Conservation (phyloP, 345 rosid species). For the Turritis glabra region DNA sequence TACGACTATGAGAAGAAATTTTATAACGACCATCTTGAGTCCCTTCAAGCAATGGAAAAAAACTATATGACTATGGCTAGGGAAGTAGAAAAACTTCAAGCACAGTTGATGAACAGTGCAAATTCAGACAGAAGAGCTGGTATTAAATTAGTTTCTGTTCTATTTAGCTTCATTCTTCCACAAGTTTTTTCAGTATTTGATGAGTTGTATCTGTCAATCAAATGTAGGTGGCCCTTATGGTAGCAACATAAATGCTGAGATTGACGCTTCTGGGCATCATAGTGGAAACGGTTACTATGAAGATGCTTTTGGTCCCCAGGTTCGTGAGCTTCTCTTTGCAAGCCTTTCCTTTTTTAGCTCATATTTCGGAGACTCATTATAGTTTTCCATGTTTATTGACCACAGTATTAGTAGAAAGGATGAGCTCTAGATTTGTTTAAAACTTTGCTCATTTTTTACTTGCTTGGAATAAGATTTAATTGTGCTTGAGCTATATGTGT, state of each 20-base stretch:
- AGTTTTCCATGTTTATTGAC: background rate
- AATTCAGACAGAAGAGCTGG: constrained; percentile 66
- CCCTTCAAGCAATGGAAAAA: constrained; percentile 91
- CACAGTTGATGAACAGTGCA: constrained; percentile 62
- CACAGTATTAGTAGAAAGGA: background rate
- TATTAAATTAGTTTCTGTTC: constrained; percentile 16
- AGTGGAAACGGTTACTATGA: constrained; percentile 52
- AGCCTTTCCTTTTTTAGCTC: background rate
- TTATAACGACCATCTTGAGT: constrained; percentile 88
- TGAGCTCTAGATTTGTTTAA: background rate
- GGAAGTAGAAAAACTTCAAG: constrained; percentile 93
- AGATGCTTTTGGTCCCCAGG: constrained; percentile 69
- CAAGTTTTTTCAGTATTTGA: background rate
- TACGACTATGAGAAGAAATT: constrained; percentile 86
- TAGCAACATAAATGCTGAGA: constrained; percentile 49
- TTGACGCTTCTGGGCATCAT: constrained; percentile 55
- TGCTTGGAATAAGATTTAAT: background rate
- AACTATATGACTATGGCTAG: constrained; percentile 79
- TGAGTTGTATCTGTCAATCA: constrained; percentile 23
- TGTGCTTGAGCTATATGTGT: background rate
- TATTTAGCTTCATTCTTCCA: background rate
- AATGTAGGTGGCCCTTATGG: constrained; percentile 64
- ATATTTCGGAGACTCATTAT: background rate
- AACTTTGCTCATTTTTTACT: background rate
- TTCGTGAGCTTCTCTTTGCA: constrained; percentile 38